Conservation (phyloP, 1,284 basidiomycete genomes). For the Cryptococcus neoformans region DNA sequence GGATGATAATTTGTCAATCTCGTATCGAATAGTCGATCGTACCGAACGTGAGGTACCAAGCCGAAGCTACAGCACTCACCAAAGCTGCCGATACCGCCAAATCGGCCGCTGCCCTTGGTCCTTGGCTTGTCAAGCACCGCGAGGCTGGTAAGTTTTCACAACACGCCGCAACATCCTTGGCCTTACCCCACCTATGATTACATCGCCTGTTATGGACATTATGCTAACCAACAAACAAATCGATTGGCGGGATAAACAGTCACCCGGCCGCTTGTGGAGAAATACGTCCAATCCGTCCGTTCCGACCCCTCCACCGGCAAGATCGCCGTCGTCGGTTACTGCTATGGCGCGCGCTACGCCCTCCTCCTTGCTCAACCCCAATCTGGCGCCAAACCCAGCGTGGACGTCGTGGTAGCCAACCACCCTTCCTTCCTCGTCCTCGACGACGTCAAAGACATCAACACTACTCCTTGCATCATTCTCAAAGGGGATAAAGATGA, state of each 20-base stretch:
- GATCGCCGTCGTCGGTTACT: conserved; percentile 28
- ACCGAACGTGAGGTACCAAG: conserved; percentile 29
- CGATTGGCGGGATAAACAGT: conserved; percentile 8
- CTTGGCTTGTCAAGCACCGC: conserved; percentile 31
- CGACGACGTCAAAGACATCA: conserved; percentile 55
- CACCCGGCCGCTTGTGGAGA: conserved; percentile 38
- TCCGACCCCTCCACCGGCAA: conserved; percentile 38
- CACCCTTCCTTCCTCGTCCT: conserved; percentile 69
- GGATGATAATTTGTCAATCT: not conserved
- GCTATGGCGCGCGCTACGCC: conserved; percentile 35
- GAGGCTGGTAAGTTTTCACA: conserved; percentile 34
- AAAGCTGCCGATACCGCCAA: conserved; percentile 30
- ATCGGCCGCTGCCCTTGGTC: conserved; percentile 33
- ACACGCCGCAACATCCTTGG: not conserved
- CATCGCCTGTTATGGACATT: not conserved
- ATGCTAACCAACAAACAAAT: not conserved
- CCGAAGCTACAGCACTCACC: conserved; percentile 41
- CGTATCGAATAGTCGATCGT: conserved; percentile 21
- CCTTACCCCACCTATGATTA: too few relatives aligned
- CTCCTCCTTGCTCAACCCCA: conserved; percentile 54
- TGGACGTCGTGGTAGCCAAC: conserved; percentile 57
- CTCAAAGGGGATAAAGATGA: conserved; percentile 42
- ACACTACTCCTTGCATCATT: conserved; percentile 36
- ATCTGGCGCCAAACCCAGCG: conserved; percentile 62
- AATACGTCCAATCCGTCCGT: conserved; percentile 35